Conservation (phyloP, 805 yeast species). For the Kurtzmaniella cleridarum region DNA sequence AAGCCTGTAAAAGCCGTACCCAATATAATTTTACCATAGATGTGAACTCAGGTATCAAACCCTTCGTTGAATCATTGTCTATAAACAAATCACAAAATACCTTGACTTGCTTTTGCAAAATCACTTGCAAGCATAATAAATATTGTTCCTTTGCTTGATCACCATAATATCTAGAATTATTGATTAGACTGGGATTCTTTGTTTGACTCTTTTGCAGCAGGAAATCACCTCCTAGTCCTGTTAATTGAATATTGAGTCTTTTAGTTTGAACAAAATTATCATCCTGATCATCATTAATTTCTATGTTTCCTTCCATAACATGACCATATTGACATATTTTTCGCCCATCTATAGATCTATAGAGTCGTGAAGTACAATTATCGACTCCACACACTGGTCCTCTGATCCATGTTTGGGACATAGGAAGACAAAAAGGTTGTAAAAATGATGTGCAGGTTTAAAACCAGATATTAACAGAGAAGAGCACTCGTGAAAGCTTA, state of each 20-base stretch:
- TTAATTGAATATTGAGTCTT: conserved; percentile 44
- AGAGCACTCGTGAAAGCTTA: too few species aligned
- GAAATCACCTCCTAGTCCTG: conserved; percentile 29
- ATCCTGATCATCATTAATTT: conserved; percentile 79
- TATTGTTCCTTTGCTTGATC: conserved; percentile 39
- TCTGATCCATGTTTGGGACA: conserved; percentile 41
- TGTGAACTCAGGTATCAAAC: conserved; percentile 2
- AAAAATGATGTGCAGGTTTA: too few species aligned
- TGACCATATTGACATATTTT: conserved; percentile 89
- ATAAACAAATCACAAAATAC: conserved; percentile 8
- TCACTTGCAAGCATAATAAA: conserved; percentile 43
- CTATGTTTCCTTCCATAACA: conserved; percentile 74
- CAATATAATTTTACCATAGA: conserved; percentile 28
- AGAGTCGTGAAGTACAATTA: conserved; percentile 78
- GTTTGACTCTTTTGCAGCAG: conserved; percentile 3
- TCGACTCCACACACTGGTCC: conserved; percentile 89
- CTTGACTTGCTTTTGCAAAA: conserved; percentile 44
- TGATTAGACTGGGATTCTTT: conserved; percentile 1
- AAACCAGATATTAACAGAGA: too few species aligned
- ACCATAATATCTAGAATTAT: conserved; percentile 38
- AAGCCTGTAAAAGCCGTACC: conserved; percentile 17
- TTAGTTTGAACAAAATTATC: conserved; percentile 47
- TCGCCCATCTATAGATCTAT: conserved; percentile 70
- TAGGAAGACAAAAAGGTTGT: background rate
- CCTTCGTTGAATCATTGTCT: conserved; percentile 9